Evolutionary conservation across 2,329 filamentous ascomycete species (phyloP).

Genomic region (Trichoderma sp.): DNA sequence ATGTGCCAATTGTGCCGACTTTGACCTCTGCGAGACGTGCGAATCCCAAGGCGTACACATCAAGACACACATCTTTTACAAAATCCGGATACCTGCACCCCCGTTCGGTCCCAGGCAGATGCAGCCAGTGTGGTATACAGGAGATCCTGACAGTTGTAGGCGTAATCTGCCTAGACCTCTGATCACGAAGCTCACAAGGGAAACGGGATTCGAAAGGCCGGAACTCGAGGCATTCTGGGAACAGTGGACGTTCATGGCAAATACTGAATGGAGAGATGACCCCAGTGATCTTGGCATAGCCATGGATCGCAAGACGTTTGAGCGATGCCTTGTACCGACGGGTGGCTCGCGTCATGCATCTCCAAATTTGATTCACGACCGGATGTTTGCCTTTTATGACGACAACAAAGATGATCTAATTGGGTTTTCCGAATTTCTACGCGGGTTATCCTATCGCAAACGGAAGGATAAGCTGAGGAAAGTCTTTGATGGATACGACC

Average conservation of each 20-base stretch:
- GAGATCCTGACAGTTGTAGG: slow-evolving; percentile 71
- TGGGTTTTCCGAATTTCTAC: slow-evolving; percentile 86
- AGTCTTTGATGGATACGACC: slow-evolving; percentile 86
- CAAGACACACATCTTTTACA: slow-evolving; percentile 95
- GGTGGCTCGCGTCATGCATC: slow-evolving; percentile 72
- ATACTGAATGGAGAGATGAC: slow-evolving; percentile 78
- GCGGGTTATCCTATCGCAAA: slow-evolving; percentile 70
- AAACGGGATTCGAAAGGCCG: slow-evolving; percentile 77
- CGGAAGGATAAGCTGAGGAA: slow-evolving; percentile 66
- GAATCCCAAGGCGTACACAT: slow-evolving; percentile 75
- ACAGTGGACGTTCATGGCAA: slow-evolving; percentile 93
- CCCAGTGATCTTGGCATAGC: slow-evolving; percentile 74
- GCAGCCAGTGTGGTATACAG: slow-evolving; percentile 83
- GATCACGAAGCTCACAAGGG: slow-evolving; percentile 64
- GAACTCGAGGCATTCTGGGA: slow-evolving; percentile 94
- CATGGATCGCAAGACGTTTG: slow-evolving; percentile 90
- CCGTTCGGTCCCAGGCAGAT: slow-evolving; percentile 78
- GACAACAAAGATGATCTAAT: slow-evolving; percentile 85
- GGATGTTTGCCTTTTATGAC: slow-evolving; percentile 97
- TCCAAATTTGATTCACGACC: slow-evolving; percentile 89
- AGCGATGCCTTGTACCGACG: slow-evolving; percentile 84
- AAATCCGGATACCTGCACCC: slow-evolving; percentile 85
- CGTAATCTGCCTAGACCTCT: slow-evolving; percentile 64
- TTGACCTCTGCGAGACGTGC: slow-evolving; percentile 91
- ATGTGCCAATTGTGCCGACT: slow-evolving; percentile 94